Base-by-base conservation (phyloP, 192 early-diverging fungal species). In the Mortierella claussenii region DNA sequence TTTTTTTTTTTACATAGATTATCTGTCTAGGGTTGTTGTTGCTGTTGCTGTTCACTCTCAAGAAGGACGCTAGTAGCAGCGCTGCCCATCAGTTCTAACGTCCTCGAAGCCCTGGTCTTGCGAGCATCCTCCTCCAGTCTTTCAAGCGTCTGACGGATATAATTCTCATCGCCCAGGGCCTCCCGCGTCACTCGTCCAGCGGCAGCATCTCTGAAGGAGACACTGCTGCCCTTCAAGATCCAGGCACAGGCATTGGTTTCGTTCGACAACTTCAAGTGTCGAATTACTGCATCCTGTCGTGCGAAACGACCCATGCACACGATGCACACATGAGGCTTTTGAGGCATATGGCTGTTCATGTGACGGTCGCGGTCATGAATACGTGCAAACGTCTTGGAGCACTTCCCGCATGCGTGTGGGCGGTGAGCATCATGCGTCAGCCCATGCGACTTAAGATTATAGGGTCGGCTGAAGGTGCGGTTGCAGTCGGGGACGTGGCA, bases 281-380 rank as follows among this genome's bases (percentile, higher is more conserved):
- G 66, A 20, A 60, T 79, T 56, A 79, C 66, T 5, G 76, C 76
- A 30, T 79, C 76, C 26, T 69, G 67, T n/a, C 76, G 36, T 26
- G 60, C 76, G 81, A 94, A 94, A n/a, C 80, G 82, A 34, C 89
- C 91, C 24, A 84, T 82, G 68, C 92, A 94, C 6, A 83, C 83
- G 10, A 81, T 76, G 59, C 92, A 94, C 33, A 75, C 81, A 65
- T 89, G 86, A 11, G 90, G 89, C 75, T 94, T 94, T 32, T 82
- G 61, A 0, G 86, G 82, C 51, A 82, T 81, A 61, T 94, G 92
- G 23, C 90, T 87, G 74, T 89, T 90, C 75, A 87, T 84, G 60
- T 94, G 92, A 3, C 92, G 82, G 65, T 92, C 89, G 6, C 90
- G 55, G 33, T 79, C 95, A 65, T 97, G 94, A 73, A 93, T 87